Conservation (phyloP, 352 stramenopile genomes). For the Phytophthora colocasiae region DNA sequence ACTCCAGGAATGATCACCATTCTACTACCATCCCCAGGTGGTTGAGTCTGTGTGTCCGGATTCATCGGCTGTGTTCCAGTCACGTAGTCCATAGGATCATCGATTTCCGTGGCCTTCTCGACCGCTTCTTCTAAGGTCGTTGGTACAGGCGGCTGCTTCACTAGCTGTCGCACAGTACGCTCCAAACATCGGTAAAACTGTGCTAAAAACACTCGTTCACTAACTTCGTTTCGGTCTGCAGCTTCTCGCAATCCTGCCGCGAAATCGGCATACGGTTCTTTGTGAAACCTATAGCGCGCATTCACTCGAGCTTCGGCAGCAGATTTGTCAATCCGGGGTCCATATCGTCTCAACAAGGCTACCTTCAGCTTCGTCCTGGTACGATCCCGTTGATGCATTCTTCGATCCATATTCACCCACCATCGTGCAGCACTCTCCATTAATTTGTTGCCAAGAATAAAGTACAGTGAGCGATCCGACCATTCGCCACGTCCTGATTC, state of each 20-base stretch:
- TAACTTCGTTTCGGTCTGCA: too few species aligned
- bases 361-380: conserved; percentile 15
- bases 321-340: not conserved
- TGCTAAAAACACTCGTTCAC: too few species aligned
- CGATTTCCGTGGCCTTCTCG: conserved; percentile 1
- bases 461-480: conserved; percentile 4
- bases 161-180: not conserved
- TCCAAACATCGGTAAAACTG: conserved; percentile 5
- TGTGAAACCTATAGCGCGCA: not conserved
- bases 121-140: not conserved
- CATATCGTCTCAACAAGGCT: not conserved
- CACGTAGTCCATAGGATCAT: conserved; percentile 2
- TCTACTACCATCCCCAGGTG: too few species aligned
- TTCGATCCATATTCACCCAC: conserved; percentile 11
- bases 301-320: conserved; percentile 2
- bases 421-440: conserved; percentile 1
- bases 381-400: not conserved
- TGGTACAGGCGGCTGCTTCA: not conserved
- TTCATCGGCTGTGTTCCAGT: too few species aligned
- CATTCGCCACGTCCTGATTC: conserved; percentile 3
- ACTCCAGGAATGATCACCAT: too few species aligned
- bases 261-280: conserved; percentile 1
- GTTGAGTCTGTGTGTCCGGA: too few species aligned
- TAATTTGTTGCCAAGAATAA: conserved; percentile 4
- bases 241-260: not conserved